Base-by-base conservation (phyloP, 78 protist species). In the Dictyostelium purpureum region DNA sequence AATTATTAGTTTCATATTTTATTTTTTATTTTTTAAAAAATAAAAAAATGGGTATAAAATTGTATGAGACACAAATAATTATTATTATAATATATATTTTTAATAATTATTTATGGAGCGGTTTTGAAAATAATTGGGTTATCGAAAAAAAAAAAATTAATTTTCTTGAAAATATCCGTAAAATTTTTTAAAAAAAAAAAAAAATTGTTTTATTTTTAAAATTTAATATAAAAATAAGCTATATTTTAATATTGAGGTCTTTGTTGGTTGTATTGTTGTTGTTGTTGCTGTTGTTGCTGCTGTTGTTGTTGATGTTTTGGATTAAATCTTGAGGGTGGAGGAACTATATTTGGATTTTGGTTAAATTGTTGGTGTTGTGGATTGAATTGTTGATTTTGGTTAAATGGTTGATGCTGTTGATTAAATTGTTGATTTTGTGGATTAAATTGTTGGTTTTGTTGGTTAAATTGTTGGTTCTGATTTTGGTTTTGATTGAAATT, bases 261-360 rank as follows among this genome's bases (percentile, higher is more conserved):
- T 63, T 63, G 71, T 16, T 33, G 37, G 26, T 33, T 63, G 33
- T 61, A 31, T 3, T 33, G 71, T 63, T 76, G 47, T 4, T 56
- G 37, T 61, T 42, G 51, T 12, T 10, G 42, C 37, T 56, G 70
- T 37, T 54, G 42, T 37, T 28, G 83, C 18, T 77, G 61, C 37
- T 77, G 83, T 6, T 77, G 28, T 37, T 28, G 83, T 33, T 77
- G 61, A 35, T 77, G 83, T 6, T 77, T 3, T 40, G 61, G 73
- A n/a, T 59, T 65, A 38, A 56, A 66, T 31, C 40, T 35, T 40
- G 4, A 52, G 31, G 65, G 65, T 40, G 16, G 88, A 38, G 38
- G 43, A 0, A 37, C 31, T 6, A 37, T 51, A 56, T 77, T 28
- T 35, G 47, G 56, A 19, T 54, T 59, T 54, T 26, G 61, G 0